Evolutionary conservation across 192 early-diverging fungal genomes (phyloP), one percentile per base, ranked within the genome.

Genomic region (Mortierella hygrophila): DNA sequence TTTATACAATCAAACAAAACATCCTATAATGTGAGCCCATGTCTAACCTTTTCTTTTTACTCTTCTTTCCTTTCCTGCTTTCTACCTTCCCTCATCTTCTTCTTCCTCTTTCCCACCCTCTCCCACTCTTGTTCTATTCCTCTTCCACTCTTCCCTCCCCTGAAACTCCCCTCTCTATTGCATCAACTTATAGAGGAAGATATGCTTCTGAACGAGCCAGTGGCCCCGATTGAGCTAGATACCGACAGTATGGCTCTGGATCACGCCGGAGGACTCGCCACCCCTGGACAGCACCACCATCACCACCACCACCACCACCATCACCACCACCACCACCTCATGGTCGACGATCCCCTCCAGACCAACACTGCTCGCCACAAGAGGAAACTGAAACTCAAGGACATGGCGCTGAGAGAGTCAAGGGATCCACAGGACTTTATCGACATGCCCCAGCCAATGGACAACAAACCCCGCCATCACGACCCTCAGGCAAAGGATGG

Each of bases 271-370:
- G 47, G 68, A 60, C 44, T 68, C 40, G 9, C 65, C 1, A n/a
- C 68, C 16, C 26, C 49, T 29, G 37, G 69, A 23, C 74, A 76
- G 8, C 44, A 60, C 13, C 72, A 80, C 23, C 70, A 77, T 41
- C 78, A 86, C 42, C 77, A 85, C 38, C 83, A 85, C 26, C 83
- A 85, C 55, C 83, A 80, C 35, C 79, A 85, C 20, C 83, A 85
- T 23, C 83, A 80, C 54, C 77, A 85, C n/a, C 78, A 80, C 20
- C 82, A 85, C 21, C 81, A 75, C 8, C 77, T 78, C 35, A 60
- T 75, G 71, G 20, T n/a, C 3, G 72, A 74, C 1, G 76, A 78
- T 47, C 69, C 72, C 8, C 11, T 26, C 5, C 65, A 54, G 16
- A 63, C 77, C 1, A 69, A 75, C 68, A 75, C 65, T 46, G 70